Evolutionary conservation across 257 asterid genomes (phyloP), one percentile per base, ranked within the genome.

Genomic region (Galeopsis tetrahit): DNA sequence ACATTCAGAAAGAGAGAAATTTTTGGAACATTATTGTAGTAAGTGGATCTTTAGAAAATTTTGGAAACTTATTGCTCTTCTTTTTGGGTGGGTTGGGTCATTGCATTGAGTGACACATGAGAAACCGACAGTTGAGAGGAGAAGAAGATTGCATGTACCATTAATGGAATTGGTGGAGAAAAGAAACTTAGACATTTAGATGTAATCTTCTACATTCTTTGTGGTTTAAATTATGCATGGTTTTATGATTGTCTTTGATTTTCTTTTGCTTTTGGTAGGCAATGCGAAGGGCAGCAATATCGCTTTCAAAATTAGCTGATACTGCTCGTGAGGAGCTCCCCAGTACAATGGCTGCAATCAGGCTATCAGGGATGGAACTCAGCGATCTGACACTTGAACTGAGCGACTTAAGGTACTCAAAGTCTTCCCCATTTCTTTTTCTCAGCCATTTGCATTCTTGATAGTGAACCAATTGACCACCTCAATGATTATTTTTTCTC

Each of bases 291-390:
- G 92, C 90, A 35, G 98, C 97, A 44, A 75, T 86, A 66, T 88
- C 98, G 60, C 85, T 91, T 77, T 79, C 97, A 36, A 91, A 87
- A 73, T 76, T 93, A 77, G 96, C 93, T 43, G 96, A 88, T 78
- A 86, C 96, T 79, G 95, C 95, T 62, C 90, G 91, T 36, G 88
- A 88, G 78, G 97, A 93, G 86, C 84, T 89, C 66, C 98, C 97
- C 49, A 84, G 96, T 71, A 93, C 98, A 63, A 91, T 89, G 97
- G 89, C 96, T 77, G 97, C 97, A 40, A 64, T 91, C 74, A 88
- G 96, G 82, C 82, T 91, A 68, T 82, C 97, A 62, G 89, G 96
- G 71, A 89, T 93, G 93, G 97, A 91, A 80, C 83, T 93, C 77
- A 91, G 97, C 84, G 96, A 93, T 77, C 94, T 93, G 70, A 86